These are phyloP conservation scores for Cystofilobasidium macerans DNA, from an alignment of 768 basidiomycete species.

Conservation along the genomic window DNA sequence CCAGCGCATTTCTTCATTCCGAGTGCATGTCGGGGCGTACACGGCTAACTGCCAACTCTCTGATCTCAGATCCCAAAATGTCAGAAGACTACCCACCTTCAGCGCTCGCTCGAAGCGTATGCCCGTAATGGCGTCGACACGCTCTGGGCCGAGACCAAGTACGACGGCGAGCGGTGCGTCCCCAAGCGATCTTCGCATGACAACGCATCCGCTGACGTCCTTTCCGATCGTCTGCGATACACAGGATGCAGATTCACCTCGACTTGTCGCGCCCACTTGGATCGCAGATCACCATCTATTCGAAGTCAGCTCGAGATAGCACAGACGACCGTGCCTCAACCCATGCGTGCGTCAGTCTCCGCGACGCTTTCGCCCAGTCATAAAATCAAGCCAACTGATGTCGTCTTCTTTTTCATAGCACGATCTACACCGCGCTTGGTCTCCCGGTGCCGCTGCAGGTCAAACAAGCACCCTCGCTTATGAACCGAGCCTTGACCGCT, in stretches of 20 bases:
- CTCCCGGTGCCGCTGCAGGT: slow-evolving; percentile 33
- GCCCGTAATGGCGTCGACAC: slow-evolving; percentile 29
- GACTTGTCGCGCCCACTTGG: slow-evolving; percentile 40
- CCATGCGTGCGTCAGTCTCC: slow-evolving; percentile 40
- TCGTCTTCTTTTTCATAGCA: slow-evolving; percentile 40
- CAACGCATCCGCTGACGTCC: not conserved
- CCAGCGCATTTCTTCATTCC: slow-evolving; percentile 16
- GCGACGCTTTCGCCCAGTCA: slow-evolving; percentile 1
- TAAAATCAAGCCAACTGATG: not conserved
- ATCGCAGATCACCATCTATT: slow-evolving; percentile 61
- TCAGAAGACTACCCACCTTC: slow-evolving; percentile 55
- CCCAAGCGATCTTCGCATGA: not conserved
- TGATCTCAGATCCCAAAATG: slow-evolving; percentile 75
- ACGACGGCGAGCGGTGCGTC: slow-evolving; percentile 68
- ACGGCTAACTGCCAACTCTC: not conserved
- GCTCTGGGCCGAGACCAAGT: slow-evolving; percentile 84
- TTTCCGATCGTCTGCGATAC: not conserved
- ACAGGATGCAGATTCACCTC: slow-evolving; percentile 77
- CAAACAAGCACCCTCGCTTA: slow-evolving; percentile 9
- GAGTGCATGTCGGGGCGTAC: not conserved
- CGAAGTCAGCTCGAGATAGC: slow-evolving; percentile 76
- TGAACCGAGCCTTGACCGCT: slow-evolving; percentile 7
- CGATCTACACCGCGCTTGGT: slow-evolving; percentile 54
- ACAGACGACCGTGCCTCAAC: slow-evolving; percentile 63
- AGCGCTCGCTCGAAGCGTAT: slow-evolving; percentile 47